Conservation (phyloP, 192 early-diverging fungal species). For the Coemansia pectinata region DNA sequence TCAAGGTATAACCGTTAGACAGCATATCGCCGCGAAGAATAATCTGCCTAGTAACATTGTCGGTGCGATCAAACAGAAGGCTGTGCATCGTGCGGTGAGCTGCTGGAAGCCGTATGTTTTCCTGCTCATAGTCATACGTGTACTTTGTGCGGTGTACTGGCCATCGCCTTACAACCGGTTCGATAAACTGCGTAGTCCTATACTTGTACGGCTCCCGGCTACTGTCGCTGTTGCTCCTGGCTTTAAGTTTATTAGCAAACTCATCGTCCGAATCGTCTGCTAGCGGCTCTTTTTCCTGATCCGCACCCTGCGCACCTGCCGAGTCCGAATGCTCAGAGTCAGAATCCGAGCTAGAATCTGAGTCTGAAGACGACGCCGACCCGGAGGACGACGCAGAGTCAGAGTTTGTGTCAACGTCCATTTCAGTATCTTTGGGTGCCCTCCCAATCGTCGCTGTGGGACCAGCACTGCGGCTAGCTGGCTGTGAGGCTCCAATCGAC, state of each 20-base stretch:
- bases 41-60: slow-evolving; percentile 19
- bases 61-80: slow-evolving; percentile 13
- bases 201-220: neutral
- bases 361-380: neutral
- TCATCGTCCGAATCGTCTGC: neutral
- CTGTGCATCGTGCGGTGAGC: slow-evolving; percentile 30
- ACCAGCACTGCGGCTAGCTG: neutral
- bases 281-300: neutral
- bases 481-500: neutral
- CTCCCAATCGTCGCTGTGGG: neutral
- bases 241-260: neutral
- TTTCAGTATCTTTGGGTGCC: neutral
- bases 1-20: neutral
- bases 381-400: neutral
- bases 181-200: neutral
- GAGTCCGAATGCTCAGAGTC: neutral
- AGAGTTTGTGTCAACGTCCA: neutral
- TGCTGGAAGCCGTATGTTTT: neutral
- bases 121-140: neutral
- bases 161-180: neutral
- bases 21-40: slow-evolving; percentile 17
- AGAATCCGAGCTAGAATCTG: neutral
- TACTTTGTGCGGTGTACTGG: slow-evolving; percentile 7
- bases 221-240: neutral
- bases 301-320: neutral